A percentile compares a stretch with the other conserved stretches of the same genome.
Evolutionary conservation across 1,284 basidiomycete species (phyloP).

Genomic region (Ceratobasidium papillatum): DNA sequence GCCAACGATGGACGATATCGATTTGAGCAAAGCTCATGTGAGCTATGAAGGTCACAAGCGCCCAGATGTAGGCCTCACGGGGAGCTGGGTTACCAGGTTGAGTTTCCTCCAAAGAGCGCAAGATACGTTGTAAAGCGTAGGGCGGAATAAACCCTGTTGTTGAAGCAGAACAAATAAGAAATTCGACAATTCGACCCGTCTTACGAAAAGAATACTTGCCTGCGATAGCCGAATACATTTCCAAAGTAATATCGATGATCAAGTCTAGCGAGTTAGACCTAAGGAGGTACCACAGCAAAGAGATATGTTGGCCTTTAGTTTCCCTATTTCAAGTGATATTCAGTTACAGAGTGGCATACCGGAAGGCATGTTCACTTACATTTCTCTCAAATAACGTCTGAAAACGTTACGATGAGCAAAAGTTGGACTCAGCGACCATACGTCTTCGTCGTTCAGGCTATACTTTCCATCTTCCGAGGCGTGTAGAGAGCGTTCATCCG

Average conservation of each 20-base stretch:
- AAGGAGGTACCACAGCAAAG: slow-evolving; percentile 69
- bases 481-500: slow-evolving; percentile 37
- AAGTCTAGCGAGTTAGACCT: slow-evolving; percentile 79
- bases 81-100: slow-evolving; percentile 8
- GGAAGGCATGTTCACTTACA: not conserved
- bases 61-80: slow-evolving; percentile 46
- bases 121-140: slow-evolving; percentile 46
- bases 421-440: slow-evolving; percentile 58
- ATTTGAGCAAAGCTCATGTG: slow-evolving; percentile 74
- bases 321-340: slow-evolving; percentile 40
- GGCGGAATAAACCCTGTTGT: slow-evolving; percentile 56
- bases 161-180: not conserved
- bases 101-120: slow-evolving; percentile 46
- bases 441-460: slow-evolving; percentile 72
- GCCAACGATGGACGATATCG: slow-evolving; percentile 72
- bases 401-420: slow-evolving; percentile 69
- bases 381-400: slow-evolving; percentile 59
- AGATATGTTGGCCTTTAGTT: slow-evolving; percentile 52
- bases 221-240: slow-evolving; percentile 66
- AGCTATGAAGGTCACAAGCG: slow-evolving; percentile 48
- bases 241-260: slow-evolving; percentile 64
- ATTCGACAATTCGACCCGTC: not conserved
- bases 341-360: slow-evolving; percentile 34
- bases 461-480: slow-evolving; percentile 50
- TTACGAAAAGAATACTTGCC: slow-evolving; percentile 8